Evolutionary conservation across 805 yeast genomes (phyloP).

Genomic region (Metschnikowia anglica): DNA sequence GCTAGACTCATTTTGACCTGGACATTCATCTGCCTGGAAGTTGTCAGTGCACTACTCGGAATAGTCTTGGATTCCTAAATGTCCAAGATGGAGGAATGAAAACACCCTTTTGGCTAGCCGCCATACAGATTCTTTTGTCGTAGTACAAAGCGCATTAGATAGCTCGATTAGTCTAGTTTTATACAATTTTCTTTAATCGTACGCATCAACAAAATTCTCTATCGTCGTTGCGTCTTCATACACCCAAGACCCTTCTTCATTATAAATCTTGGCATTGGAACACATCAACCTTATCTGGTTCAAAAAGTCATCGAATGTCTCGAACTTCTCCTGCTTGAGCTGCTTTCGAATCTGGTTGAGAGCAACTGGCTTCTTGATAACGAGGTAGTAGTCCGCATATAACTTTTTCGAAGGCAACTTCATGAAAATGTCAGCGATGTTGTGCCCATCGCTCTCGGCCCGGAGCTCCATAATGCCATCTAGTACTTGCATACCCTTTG

Average conservation of each 20-base stretch:
- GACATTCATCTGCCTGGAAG: too few species aligned
- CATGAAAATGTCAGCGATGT: slow-evolving; percentile 47
- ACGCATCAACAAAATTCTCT: slow-evolving; percentile 30
- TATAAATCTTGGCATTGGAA: slow-evolving; percentile 62
- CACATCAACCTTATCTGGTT: slow-evolving; percentile 67
- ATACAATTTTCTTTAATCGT: neutral
- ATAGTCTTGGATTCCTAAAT: too few species aligned
- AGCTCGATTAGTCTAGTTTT: too few species aligned
- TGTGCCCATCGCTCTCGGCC: slow-evolving; percentile 46
- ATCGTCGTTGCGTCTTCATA: slow-evolving; percentile 42
- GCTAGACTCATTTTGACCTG: too few species aligned
- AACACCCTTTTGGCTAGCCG: too few species aligned
- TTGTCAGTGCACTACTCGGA: too few species aligned
- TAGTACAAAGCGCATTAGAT: too few species aligned
- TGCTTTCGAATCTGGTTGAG: slow-evolving; percentile 53
- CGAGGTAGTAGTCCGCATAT: slow-evolving; percentile 82
- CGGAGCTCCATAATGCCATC: slow-evolving; percentile 40
- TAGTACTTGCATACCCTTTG: slow-evolving; percentile 38
- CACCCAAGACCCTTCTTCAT: slow-evolving; percentile 22
- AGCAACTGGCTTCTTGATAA: slow-evolving; percentile 61
- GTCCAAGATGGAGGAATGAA: too few species aligned
- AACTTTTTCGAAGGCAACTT: slow-evolving; percentile 68
- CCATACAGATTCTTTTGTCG: too few species aligned
- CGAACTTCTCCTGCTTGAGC: slow-evolving; percentile 39
- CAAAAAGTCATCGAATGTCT: slow-evolving; percentile 46